Evolutionary conservation across 2,329 filamentous ascomycete species (phyloP).

Genomic region (Calonectria hawksworthii): DNA sequence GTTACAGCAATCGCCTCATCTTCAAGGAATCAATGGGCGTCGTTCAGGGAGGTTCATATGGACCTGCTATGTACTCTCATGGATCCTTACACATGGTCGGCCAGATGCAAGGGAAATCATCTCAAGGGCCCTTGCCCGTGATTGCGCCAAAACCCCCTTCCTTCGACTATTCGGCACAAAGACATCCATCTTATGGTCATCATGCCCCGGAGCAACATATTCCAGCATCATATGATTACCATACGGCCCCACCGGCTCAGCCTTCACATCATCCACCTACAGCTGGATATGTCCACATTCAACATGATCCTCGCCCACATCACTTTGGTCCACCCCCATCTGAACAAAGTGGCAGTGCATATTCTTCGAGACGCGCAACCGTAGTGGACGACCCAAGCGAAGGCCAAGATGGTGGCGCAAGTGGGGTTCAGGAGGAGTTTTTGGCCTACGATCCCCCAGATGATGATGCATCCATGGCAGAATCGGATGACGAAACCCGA

Average conservation of each 20-base stretch:
- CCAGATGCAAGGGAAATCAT: slow-evolving; percentile 53
- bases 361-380: slow-evolving; percentile 19
- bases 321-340: slow-evolving; percentile 28
- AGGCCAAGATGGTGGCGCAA: slow-evolving; percentile 24
- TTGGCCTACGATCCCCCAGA: slow-evolving; percentile 54
- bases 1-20: slow-evolving; percentile 84
- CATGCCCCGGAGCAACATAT: slow-evolving; percentile 34
- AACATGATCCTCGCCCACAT: slow-evolving; percentile 33
- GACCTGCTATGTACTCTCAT: slow-evolving; percentile 57
- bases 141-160: slow-evolving; percentile 67
- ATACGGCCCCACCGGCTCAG: slow-evolving; percentile 24
- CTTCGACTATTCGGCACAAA: slow-evolving; percentile 48
- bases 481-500: slow-evolving; percentile 70
- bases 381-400: slow-evolving; percentile 14
- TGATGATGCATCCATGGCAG: slow-evolving; percentile 73
- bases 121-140: slow-evolving; percentile 54
- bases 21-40: slow-evolving; percentile 76
- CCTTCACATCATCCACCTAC: slow-evolving; percentile 31
- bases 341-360: slow-evolving; percentile 26
- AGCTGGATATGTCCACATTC: slow-evolving; percentile 30
- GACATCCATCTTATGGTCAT: slow-evolving; percentile 31
- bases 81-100: slow-evolving; percentile 51
- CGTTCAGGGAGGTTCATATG: slow-evolving; percentile 62
- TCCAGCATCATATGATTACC: slow-evolving; percentile 39
- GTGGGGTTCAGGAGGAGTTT: slow-evolving; percentile 22